These are phyloP conservation scores for Quercus lobata DNA, from an alignment of 331 rosid genomes.

Conservation along the genomic window DNA sequence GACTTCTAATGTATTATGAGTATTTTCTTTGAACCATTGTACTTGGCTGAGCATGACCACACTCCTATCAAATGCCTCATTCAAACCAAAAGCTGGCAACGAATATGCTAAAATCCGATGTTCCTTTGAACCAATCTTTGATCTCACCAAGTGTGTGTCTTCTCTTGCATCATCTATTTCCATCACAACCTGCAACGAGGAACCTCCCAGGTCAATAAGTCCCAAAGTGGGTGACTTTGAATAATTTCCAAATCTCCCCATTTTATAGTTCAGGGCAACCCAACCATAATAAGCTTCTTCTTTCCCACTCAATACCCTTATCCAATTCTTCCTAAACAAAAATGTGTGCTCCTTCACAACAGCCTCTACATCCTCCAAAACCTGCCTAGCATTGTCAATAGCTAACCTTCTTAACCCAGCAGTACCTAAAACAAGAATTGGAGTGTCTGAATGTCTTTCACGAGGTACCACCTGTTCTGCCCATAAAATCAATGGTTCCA, in stretches of 20 bases:
- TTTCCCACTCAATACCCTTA: conserved; percentile 76
- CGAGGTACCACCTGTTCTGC: conserved; percentile 55
- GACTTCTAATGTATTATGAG: conserved; percentile 24
- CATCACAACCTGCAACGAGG: conserved; percentile 75
- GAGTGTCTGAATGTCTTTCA: conserved; percentile 41
- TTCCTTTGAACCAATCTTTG: conserved; percentile 45
- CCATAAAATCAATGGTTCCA: conserved; percentile 71
- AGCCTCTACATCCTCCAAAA: conserved; percentile 51
- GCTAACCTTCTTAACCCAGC: conserved; percentile 73
- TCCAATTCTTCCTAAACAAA: conserved; percentile 50
- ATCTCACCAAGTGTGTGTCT: conserved; percentile 39
- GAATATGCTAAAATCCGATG: conserved; percentile 51
- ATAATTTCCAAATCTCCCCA: conserved; percentile 43
- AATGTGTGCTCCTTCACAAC: conserved; percentile 47
- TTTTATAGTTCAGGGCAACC: conserved; percentile 80
- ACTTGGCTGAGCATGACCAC: conserved; percentile 43
- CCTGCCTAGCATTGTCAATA: conserved; percentile 28
- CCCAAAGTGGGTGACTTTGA: conserved; percentile 52
- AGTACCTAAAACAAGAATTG: conserved; percentile 71
- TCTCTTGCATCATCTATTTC: conserved; percentile 39
- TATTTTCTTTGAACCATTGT: conserved; percentile 22
- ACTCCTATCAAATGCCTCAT: conserved; percentile 80
- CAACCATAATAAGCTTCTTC: conserved; percentile 93
- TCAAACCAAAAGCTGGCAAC: conserved; percentile 68
- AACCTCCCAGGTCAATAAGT: conserved; percentile 83